phyloP scores from a whole-genome alignment of 805 yeast species.

The Sporopachydermia lactativora region DNA sequence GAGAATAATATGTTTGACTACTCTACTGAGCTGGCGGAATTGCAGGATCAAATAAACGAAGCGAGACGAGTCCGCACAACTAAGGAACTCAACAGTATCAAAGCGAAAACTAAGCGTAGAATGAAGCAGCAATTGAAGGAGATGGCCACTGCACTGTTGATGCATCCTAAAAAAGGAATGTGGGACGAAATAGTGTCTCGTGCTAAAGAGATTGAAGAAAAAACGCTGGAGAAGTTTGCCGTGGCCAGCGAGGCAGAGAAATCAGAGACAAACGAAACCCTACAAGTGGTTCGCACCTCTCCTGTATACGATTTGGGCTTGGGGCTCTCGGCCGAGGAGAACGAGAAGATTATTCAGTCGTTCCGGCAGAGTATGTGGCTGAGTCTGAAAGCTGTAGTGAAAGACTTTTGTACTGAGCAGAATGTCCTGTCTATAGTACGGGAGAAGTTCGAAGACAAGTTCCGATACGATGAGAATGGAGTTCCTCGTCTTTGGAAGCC shows the following conservation, averaged over 20 bases:
- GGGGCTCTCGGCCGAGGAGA: conserved; percentile 36
- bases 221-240: conserved; percentile 19
- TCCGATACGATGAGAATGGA: conserved; percentile 73
- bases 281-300: too few relatives aligned
- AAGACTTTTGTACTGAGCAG: conserved; percentile 52
- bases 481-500: conserved; percentile 73
- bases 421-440: conserved; percentile 50
- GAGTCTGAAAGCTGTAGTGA: conserved; percentile 40
- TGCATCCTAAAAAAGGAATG: neutral
- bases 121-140: conserved; percentile 29
- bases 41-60: conserved; percentile 19
- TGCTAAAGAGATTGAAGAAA: conserved; percentile 25
- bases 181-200: conserved; percentile 11
- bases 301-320: conserved; percentile 43
- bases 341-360: conserved; percentile 24
- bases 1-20: conserved; percentile 20
- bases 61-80: conserved; percentile 19
- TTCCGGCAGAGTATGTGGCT: conserved; percentile 52
- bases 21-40: conserved; percentile 20
- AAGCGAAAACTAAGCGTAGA: conserved; percentile 31
- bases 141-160: neutral
- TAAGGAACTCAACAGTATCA: conserved; percentile 28
- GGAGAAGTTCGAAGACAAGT: conserved; percentile 69
- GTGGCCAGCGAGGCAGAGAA: conserved; percentile 3
- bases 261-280: conserved; percentile 6